A percentile compares a stretch with the other conserved stretches of the same genome.
phyloP scores from a whole-genome alignment of 108 stramenopile genomes.

The Pseudonitzschia delicatissima region DNA sequence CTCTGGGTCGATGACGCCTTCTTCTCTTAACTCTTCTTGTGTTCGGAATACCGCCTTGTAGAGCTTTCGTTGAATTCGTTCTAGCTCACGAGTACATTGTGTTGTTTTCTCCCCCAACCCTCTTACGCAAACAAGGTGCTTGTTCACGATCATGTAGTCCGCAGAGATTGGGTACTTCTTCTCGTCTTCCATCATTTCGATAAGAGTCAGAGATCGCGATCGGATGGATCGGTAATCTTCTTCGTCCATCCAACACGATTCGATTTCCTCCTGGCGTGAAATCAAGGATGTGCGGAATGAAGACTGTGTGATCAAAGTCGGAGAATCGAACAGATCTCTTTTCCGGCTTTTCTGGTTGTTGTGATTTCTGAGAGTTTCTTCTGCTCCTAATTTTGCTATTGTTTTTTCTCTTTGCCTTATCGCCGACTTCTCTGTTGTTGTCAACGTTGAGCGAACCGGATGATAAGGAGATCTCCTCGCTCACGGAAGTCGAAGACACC shows the following conservation, averaged over 20 bases:
- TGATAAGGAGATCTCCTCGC: background rate
- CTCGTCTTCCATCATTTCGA: conserved; percentile 11
- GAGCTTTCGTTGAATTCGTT: conserved; percentile 5
- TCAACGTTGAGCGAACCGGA: background rate
- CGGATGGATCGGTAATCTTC: conserved; percentile 7
- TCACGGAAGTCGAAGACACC: background rate
- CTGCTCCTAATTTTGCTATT: background rate
- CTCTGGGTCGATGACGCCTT: background rate
- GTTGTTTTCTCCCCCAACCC: conserved; percentile 7
- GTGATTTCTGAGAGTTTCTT: background rate
- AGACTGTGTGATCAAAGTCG: background rate
- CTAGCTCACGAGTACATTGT: conserved; percentile 1
- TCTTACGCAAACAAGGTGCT: conserved; percentile 6
- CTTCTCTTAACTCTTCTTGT: background rate
- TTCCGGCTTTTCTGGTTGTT: background rate
- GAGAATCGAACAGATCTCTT: background rate
- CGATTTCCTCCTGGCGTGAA: conserved; percentile 3
- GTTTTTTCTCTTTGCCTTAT: background rate
- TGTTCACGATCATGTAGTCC: conserved; percentile 9
- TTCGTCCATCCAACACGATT: conserved; percentile 10
- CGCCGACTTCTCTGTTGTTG: background rate
- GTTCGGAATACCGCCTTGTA: conserved; percentile 3
- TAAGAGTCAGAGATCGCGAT: background rate
- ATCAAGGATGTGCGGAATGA: conserved; percentile 1
- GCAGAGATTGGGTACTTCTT: conserved; percentile 6